A percentile compares a stretch with the other conserved stretches of the same genome.
Evolutionary conservation across 116 monocot genomes (phyloP).

Genomic region (Trichopus zeylanicus): DNA sequence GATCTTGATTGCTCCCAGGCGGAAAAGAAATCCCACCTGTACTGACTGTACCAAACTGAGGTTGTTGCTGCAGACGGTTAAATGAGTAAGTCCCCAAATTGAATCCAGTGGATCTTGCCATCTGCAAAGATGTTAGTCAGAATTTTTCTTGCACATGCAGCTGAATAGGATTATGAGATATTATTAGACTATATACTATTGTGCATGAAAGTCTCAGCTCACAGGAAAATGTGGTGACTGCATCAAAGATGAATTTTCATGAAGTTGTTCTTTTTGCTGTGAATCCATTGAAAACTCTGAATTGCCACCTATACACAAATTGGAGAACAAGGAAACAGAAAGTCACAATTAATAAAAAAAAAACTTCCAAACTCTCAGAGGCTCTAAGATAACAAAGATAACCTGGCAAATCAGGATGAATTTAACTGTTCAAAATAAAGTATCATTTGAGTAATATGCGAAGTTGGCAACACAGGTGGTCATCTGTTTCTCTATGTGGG

Average conservation of each 20-base stretch:
- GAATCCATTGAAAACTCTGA: constrained; percentile 84
- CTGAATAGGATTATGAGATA: neutral
- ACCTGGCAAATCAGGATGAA: no score
- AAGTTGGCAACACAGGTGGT: no score
- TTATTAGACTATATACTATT: neutral
- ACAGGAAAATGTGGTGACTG: constrained; percentile 80
- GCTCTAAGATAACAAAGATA: no score
- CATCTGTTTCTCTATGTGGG: no score
- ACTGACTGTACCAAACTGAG: constrained; percentile 35
- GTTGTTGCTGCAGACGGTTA: constrained; percentile 75
- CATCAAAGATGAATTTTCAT: constrained; percentile 82
- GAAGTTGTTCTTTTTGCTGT: constrained; percentile 92
- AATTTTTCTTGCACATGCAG: neutral
- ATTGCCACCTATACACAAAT: constrained; percentile 44
- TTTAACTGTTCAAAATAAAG: no score
- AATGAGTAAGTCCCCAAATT: constrained; percentile 60
- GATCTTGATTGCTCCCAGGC: constrained; percentile 64
- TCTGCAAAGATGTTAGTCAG: constrained; percentile 41
- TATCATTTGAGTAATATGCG: no score
- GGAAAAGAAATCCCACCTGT: constrained; percentile 35
- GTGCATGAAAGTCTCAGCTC: constrained; percentile 17
- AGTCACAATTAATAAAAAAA: neutral
- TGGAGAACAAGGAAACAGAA: neutral
- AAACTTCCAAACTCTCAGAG: neutral
- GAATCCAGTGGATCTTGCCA: constrained; percentile 72